Base-by-base conservation (phyloP, 1,284 basidiomycete species). In the Cystobasidium pallidum region DNA sequence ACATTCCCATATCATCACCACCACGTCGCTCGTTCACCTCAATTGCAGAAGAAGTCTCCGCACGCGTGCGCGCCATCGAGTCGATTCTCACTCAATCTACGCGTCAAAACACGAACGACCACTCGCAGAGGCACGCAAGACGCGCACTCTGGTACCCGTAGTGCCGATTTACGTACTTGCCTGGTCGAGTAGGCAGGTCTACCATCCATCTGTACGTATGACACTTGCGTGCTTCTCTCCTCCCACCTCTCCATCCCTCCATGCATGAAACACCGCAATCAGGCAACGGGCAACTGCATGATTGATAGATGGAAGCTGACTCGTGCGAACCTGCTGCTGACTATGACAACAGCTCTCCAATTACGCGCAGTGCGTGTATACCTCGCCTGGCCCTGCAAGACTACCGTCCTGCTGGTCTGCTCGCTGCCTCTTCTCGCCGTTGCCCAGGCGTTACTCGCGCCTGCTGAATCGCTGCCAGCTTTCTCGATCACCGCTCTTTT, bases 71-170 rank as follows among this genome's bases (percentile, higher is more conserved):
- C n/a, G 49, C 26, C 49, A 10, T 21, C 2, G 49, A 51, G 11
- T n/a, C n/a, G n/a, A n/a, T n/a, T n/a, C n/a, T 13, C 13, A 26
- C 11, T 15, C 54, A 57, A 32, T 57, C 13, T n/a, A 57, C 54
- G 54, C 28, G 54, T 51, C 21, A 24, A 7, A 3, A 36, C 10
- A 26, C 26, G 52, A 4, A 55, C 52, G 26, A n/a, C n/a, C n/a
- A n/a, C n/a, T n/a, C n/a, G 19, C 43, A 19, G 43, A 45, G 43
- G 28, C 54, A 32, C 54, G 28, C 54, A 57, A 32, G 54, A 57
- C 54, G 30, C 54, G 54, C 54, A 57, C 4, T n/a, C 3, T 4
- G 51, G n/a, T 54, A 24, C 8, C 26, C n/a, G n/a, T n/a, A n/a
- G n/a, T n/a, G n/a, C n/a, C n/a, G n/a, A n/a, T n/a, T n/a, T n/a